A percentile compares a stretch with the other conserved stretches of the same genome.
These are phyloP conservation scores for Solanum arcanum DNA, from an alignment of 257 asterid genomes.

Conservation along the genomic window DNA sequence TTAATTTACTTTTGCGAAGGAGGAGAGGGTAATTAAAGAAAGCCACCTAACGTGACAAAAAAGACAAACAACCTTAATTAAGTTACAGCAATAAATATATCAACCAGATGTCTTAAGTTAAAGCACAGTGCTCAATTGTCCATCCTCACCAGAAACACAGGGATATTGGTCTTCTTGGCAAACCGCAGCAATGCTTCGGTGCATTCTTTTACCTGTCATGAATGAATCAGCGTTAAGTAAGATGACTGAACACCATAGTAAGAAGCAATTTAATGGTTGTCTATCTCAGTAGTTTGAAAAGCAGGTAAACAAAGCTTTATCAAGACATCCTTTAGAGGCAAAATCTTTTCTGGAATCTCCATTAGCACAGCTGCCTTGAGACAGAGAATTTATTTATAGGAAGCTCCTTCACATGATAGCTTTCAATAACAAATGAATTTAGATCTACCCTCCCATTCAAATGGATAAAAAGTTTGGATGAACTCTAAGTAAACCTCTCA, in stretches of 20 bases:
- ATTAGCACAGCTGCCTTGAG: not conserved
- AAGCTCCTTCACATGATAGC: not conserved
- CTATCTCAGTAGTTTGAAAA: not conserved
- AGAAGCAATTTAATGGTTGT: not conserved
- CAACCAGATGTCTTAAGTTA: not conserved
- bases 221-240: not conserved
- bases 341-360: not conserved
- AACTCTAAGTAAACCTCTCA: not conserved
- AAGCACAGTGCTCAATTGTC: not conserved
- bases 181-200: conserved; percentile 81
- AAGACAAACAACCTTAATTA: not conserved
- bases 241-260: not conserved
- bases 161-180: conserved; percentile 80
- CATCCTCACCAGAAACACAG: conserved; percentile 71
- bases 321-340: not conserved
- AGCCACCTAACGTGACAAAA: not conserved
- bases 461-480: not conserved
- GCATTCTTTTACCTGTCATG: conserved; percentile 85
- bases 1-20: not conserved
- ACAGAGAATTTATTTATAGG: not conserved
- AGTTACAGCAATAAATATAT: not conserved
- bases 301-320: not conserved
- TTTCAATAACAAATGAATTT: not conserved
- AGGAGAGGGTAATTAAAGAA: not conserved
- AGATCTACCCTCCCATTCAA: not conserved